phyloP scores from a whole-genome alignment of 2,329 filamentous ascomycete species.

The Penicillium sp. region DNA sequence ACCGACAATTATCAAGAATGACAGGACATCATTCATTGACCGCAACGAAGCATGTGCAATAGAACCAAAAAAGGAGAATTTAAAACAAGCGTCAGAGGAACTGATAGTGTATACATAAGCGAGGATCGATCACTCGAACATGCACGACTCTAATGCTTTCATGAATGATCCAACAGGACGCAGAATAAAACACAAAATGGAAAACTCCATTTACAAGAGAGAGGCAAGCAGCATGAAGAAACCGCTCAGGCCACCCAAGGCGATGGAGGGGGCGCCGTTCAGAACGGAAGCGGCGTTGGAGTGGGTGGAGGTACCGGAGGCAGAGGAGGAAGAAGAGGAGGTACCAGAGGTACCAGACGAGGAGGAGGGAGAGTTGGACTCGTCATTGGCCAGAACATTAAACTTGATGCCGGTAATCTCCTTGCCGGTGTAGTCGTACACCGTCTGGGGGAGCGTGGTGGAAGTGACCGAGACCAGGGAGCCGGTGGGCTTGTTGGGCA shows the following conservation, averaged over 20 bases:
- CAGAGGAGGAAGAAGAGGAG: conserved; percentile 16
- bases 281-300: conserved; percentile 25
- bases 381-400: conserved; percentile 51
- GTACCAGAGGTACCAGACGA: background rate
- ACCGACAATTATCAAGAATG: background rate
- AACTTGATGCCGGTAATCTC: conserved; percentile 66
- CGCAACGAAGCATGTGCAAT: conserved; percentile 12
- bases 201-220: conserved; percentile 26
- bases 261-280: conserved; percentile 23
- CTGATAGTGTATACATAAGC: background rate
- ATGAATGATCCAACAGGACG: background rate
- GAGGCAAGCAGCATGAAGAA: conserved; percentile 31
- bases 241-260: conserved; percentile 29
- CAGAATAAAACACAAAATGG: background rate
- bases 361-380: conserved; percentile 55
- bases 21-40: background rate
- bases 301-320: conserved; percentile 10
- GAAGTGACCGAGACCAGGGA: conserved; percentile 63
- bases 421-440: conserved; percentile 59
- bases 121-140: background rate
- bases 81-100: background rate
- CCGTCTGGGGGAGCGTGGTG: conserved; percentile 57
- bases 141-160: background rate
- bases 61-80: conserved; percentile 3
- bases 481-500: conserved; percentile 64